Evolutionary conservation across 1,284 basidiomycete species (phyloP).

Genomic region (Ceraceosorus guamensis): DNA sequence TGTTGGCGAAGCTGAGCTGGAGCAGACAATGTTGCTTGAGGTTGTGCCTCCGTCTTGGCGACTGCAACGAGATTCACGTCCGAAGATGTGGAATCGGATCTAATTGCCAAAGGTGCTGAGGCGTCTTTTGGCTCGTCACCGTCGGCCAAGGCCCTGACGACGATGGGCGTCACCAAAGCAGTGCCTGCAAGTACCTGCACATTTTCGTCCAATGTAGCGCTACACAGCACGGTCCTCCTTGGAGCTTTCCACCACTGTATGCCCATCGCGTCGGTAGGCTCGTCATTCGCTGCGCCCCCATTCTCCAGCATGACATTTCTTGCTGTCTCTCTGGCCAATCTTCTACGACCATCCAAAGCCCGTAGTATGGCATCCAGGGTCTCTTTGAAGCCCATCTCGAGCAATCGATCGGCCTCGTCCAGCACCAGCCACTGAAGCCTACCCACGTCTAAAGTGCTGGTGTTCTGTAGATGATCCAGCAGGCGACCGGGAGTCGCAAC

Average conservation of each 20-base stretch:
- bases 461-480: constrained; percentile 71
- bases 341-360: constrained; percentile 39
- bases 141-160: constrained; percentile 48
- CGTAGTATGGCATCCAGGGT: constrained; percentile 66
- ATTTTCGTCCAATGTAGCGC: constrained; percentile 89
- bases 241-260: constrained; percentile 52
- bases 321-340: constrained; percentile 54
- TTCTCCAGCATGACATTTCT: constrained; percentile 50
- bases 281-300: constrained; percentile 3
- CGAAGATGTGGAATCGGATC: neutral
- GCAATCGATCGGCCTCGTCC: constrained; percentile 88
- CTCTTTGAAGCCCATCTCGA: constrained; percentile 58
- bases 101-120: no score
- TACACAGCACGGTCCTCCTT: constrained; percentile 82
- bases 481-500: constrained; percentile 66
- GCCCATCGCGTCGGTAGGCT: constrained; percentile 16
- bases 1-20: constrained; percentile 92
- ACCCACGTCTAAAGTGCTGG: constrained; percentile 78
- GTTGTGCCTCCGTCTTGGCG: neutral
- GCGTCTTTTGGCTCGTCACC: no score
- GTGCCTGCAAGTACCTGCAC: constrained; percentile 87
- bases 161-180: constrained; percentile 57
- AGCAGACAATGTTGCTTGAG: constrained; percentile 50
- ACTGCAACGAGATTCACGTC: constrained; percentile 1
- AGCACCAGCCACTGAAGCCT: constrained; percentile 93